Evolutionary conservation across 495 filamentous ascomycete species (phyloP).

Genomic region (Pseudotulostoma volvatum): DNA sequence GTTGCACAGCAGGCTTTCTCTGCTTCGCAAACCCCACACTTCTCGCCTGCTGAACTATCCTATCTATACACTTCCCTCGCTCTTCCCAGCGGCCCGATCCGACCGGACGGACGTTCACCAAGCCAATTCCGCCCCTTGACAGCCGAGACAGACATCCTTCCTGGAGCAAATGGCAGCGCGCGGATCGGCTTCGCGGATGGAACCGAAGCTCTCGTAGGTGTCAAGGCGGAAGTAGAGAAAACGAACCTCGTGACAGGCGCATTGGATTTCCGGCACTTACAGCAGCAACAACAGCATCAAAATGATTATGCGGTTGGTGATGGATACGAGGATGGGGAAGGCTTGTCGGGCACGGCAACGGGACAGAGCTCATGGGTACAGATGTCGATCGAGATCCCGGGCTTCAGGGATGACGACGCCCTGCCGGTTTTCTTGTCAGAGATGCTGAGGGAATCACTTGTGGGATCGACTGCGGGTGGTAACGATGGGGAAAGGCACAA

Average conservation of each 20-base stretch:
- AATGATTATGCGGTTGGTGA: slow-evolving; percentile 13
- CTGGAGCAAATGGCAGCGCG: slow-evolving; percentile 78
- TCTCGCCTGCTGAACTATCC: slow-evolving; percentile 90
- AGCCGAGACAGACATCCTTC: slow-evolving; percentile 80
- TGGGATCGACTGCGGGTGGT: slow-evolving; percentile 32
- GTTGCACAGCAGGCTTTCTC: slow-evolving; percentile 29
- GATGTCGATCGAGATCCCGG: slow-evolving; percentile 71
- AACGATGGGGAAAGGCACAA: slow-evolving; percentile 7
- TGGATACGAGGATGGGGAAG: slow-evolving; percentile 14
- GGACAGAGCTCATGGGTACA: slow-evolving; percentile 54
- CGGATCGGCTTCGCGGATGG: slow-evolving; percentile 89
- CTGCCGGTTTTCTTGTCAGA: slow-evolving; percentile 69
- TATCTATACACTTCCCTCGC: slow-evolving; percentile 84
- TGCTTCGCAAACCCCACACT: slow-evolving; percentile 37
- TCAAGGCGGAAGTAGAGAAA: slow-evolving; percentile 84
- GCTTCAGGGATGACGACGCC: slow-evolving; percentile 78
- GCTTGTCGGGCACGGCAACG: slow-evolving; percentile 17
- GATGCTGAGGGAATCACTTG: slow-evolving; percentile 77
- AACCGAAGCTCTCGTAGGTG: slow-evolving; percentile 84
- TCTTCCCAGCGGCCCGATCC: slow-evolving; percentile 57
- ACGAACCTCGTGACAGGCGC: slow-evolving; percentile 26
- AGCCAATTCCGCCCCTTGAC: slow-evolving; percentile 80
- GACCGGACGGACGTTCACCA: slow-evolving; percentile 68
- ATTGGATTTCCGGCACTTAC: slow-evolving; percentile 14
- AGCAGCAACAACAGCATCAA: slow-evolving; percentile 14